A percentile compares a stretch with the other conserved stretches of the same genome.
phyloP scores from a whole-genome alignment of 495 filamentous ascomycete genomes.

The Podospora conica region DNA sequence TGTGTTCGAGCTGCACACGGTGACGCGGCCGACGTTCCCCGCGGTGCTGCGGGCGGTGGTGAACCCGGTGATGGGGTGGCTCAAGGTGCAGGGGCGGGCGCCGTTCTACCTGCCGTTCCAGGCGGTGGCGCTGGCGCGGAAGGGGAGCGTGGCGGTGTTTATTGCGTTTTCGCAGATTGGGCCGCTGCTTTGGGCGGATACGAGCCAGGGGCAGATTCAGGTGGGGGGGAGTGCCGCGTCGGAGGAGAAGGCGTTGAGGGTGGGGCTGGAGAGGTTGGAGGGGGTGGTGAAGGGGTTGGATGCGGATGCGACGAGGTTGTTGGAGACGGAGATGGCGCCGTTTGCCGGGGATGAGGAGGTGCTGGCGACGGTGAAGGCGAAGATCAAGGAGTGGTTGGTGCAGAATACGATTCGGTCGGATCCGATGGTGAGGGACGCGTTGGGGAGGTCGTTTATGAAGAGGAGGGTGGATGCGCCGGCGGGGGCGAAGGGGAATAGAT shows the following conservation, averaged over 20 bases:
- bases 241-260: slow-evolving; percentile 32
- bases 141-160: slow-evolving; percentile 69
- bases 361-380: slow-evolving; percentile 52
- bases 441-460: slow-evolving; percentile 56
- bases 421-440: slow-evolving; percentile 68
- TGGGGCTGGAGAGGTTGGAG: slow-evolving; percentile 55
- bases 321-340: slow-evolving; percentile 76
- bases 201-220: slow-evolving; percentile 22
- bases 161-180: slow-evolving; percentile 86
- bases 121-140: slow-evolving; percentile 68
- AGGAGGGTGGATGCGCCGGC: slow-evolving; percentile 50
- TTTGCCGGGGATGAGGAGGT: slow-evolving; percentile 65
- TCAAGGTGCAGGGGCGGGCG: slow-evolving; percentile 24
- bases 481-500: slow-evolving; percentile 49
- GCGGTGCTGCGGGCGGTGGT: slow-evolving; percentile 51
- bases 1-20: slow-evolving; percentile 64
- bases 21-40: slow-evolving; percentile 60
- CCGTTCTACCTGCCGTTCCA: slow-evolving; percentile 83
- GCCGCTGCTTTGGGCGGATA: slow-evolving; percentile 48
- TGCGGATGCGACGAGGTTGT: slow-evolving; percentile 58
- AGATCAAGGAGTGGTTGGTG: slow-evolving; percentile 71
- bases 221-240: slow-evolving; percentile 24
- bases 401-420: slow-evolving; percentile 65
- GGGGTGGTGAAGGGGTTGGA: slow-evolving; percentile 50
- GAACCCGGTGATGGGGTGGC: slow-evolving; percentile 52